Evolutionary conservation across 1,284 basidiomycete genomes (phyloP).

Genomic region (Ceratobasidium sp.): DNA sequence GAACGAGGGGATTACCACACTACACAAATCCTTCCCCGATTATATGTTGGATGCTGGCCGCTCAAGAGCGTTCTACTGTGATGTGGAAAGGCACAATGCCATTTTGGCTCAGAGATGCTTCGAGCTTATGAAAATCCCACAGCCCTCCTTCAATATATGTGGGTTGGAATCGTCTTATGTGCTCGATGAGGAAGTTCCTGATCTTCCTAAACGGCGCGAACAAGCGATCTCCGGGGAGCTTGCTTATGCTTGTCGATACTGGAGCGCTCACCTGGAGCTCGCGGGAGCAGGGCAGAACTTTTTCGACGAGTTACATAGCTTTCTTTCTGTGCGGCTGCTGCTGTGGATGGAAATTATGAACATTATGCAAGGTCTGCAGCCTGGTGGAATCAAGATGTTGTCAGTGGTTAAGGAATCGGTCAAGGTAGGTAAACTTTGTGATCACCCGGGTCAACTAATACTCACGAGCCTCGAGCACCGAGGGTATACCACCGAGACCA

Average conservation of each 20-base stretch:
- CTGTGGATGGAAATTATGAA: conserved; percentile 11
- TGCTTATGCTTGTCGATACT: conserved; percentile 18
- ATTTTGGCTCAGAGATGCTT: conserved; percentile 2
- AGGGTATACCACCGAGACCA: background rate
- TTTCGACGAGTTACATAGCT: background rate
- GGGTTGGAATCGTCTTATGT: background rate
- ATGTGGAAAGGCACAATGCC: background rate
- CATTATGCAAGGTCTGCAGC: background rate
- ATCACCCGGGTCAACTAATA: background rate
- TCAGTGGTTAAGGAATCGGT: background rate
- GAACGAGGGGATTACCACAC: background rate
- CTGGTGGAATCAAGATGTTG: background rate
- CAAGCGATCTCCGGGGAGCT: background rate
- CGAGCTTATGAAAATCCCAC: background rate
- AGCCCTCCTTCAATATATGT: conserved; percentile 25
- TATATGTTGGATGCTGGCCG: conserved; percentile 9
- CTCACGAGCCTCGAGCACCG: background rate
- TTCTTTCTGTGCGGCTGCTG: background rate
- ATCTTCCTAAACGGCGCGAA: background rate
- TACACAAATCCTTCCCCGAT: conserved; percentile 34
- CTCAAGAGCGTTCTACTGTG: conserved; percentile 4
- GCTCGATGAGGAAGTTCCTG: background rate
- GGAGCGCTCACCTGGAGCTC: background rate
- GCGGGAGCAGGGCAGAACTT: background rate
- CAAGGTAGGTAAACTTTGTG: background rate